These are phyloP conservation scores for Porogramme epimiltina DNA, from an alignment of 1,284 basidiomycete genomes.

Conservation along the genomic window DNA sequence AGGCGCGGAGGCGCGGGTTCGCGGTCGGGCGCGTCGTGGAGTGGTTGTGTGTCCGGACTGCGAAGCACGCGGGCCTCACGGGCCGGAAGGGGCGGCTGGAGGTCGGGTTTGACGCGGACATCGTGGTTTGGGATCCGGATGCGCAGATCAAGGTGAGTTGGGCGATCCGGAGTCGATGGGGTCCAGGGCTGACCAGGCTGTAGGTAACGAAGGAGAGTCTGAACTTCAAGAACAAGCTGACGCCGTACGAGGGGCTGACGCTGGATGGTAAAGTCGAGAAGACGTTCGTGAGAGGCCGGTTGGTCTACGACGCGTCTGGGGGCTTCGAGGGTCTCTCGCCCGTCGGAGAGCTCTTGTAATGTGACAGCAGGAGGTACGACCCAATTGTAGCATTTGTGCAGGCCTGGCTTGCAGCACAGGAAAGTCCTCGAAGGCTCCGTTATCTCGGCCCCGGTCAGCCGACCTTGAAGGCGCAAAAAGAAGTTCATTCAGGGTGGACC, in stretches of 20 bases:
- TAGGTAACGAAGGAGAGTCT: slow-evolving; percentile 76
- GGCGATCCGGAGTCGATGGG: background rate
- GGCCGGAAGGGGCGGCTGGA: slow-evolving; percentile 70
- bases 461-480: too few species aligned
- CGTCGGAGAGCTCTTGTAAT: slow-evolving; percentile 32
- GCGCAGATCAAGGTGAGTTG: slow-evolving; percentile 60
- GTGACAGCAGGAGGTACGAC: too few species aligned
- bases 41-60: slow-evolving; percentile 75
- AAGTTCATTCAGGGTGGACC: too few species aligned
- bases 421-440: too few species aligned
- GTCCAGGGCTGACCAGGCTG: background rate
- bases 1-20: slow-evolving; percentile 61
- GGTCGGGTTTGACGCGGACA: slow-evolving; percentile 81
- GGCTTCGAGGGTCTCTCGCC: slow-evolving; percentile 38
- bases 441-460: too few species aligned
- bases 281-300: slow-evolving; percentile 75
- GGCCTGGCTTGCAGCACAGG: too few species aligned
- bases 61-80: slow-evolving; percentile 75
- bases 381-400: too few species aligned
- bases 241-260: slow-evolving; percentile 79
- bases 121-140: slow-evolving; percentile 82
- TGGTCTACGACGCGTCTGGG: slow-evolving; percentile 59
- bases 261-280: slow-evolving; percentile 73
- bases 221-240: slow-evolving; percentile 91
- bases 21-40: slow-evolving; percentile 65